phyloP scores from a whole-genome alignment of 2,329 filamentous ascomycete genomes.

The Dothistroma septosporum region DNA sequence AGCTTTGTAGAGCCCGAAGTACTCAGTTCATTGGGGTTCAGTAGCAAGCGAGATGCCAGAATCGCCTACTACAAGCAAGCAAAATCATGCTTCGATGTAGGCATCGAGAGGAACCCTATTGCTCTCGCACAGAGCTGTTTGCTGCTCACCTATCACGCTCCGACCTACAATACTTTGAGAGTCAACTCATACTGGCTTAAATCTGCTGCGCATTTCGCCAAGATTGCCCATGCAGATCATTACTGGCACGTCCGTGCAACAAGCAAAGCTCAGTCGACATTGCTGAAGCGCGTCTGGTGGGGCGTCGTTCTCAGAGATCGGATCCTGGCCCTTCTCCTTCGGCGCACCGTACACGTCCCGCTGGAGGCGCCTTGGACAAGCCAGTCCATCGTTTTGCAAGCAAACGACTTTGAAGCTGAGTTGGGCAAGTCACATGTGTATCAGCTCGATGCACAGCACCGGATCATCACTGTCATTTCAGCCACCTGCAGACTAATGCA shows the following conservation, averaged over 20 bases:
- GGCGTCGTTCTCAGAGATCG: slow-evolving; percentile 12
- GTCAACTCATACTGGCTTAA: slow-evolving; percentile 10
- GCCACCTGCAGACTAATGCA: slow-evolving; percentile 8
- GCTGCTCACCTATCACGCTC: slow-evolving; percentile 9
- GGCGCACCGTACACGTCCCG: slow-evolving; percentile 1
- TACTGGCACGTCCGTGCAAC: background rate
- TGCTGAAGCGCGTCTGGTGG: slow-evolving; percentile 14
- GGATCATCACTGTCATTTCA: slow-evolving; percentile 4
- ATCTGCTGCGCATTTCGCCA: slow-evolving; percentile 7
- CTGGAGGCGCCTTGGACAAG: slow-evolving; percentile 2
- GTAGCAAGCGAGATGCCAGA: slow-evolving; percentile 10
- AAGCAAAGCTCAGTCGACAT: background rate
- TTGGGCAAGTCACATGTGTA: slow-evolving; percentile 10
- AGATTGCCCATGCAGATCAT: slow-evolving; percentile 7
- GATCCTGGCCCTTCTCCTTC: slow-evolving; percentile 9
- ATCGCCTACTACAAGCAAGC: slow-evolving; percentile 6
- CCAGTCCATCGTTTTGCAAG: background rate
- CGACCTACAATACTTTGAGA: slow-evolving; percentile 5
- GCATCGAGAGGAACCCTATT: slow-evolving; percentile 7
- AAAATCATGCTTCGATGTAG: slow-evolving; percentile 8
- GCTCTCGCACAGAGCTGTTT: slow-evolving; percentile 8
- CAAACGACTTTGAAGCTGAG: slow-evolving; percentile 7
- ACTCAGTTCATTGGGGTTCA: slow-evolving; percentile 4
- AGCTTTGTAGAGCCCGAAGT: background rate
- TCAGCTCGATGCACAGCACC: slow-evolving; percentile 7